These are phyloP conservation scores for Penicillium chermesinum DNA, from an alignment of 495 filamentous ascomycete species.

Conservation along the genomic window DNA sequence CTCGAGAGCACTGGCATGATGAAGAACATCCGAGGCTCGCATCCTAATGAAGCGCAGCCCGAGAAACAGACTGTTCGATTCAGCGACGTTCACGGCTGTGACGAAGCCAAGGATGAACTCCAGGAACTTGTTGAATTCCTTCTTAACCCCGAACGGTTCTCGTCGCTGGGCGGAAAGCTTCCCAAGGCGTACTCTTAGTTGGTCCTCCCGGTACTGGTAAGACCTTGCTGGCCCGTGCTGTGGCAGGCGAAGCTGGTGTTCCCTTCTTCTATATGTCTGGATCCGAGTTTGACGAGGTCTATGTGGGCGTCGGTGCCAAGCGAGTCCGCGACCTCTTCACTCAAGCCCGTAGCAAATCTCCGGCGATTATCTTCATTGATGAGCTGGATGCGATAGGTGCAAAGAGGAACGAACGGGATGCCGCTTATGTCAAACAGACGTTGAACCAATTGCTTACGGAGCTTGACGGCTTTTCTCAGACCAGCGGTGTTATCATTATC, in stretches of 20 bases:
- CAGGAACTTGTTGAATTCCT: conserved; percentile 96
- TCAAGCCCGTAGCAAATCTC: conserved; percentile 80
- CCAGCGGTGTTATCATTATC: conserved; percentile 88
- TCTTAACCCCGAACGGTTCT: conserved; percentile 86
- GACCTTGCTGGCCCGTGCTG: conserved; percentile 92
- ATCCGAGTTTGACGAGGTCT: conserved; percentile 96
- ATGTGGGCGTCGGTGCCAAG: conserved; percentile 96
- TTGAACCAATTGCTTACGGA: conserved; percentile 98
- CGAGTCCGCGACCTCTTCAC: conserved; percentile 94
- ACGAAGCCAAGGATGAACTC: conserved; percentile 96
- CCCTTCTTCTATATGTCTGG: conserved; percentile 99
- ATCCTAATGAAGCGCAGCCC: conserved; percentile 77
- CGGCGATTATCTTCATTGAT: conserved; percentile 97
- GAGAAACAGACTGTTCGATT: conserved; percentile 89
- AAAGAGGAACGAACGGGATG: conserved; percentile 87
- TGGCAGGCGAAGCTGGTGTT: conserved; percentile 94
- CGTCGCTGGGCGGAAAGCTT: conserved; percentile 85
- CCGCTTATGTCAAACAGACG: conserved; percentile 94
- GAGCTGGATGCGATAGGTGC: conserved; percentile 95
- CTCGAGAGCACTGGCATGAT: conserved; percentile 72
- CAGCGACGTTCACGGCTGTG: conserved; percentile 91
- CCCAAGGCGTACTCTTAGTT: conserved; percentile 92
- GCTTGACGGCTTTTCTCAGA: conserved; percentile 93
- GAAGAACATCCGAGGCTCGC: conserved; percentile 66
- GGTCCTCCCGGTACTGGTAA: conserved; percentile 97